phyloP scores from a whole-genome alignment of 352 stramenopile species.

The Phytophthora hibernalis region DNA sequence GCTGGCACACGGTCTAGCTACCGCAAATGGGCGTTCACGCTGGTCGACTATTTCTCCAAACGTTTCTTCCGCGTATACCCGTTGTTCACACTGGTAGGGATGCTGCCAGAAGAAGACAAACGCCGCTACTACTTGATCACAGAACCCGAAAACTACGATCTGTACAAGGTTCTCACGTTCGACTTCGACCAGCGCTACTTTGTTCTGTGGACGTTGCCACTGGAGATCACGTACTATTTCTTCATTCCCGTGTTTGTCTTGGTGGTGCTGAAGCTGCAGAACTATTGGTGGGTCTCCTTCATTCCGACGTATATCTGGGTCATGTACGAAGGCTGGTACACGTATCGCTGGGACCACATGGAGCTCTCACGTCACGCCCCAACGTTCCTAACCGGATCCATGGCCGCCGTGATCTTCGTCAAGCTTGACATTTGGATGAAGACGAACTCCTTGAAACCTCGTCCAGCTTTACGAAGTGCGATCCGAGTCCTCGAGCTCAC shows the following conservation, averaged over 20 bases:
- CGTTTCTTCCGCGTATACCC: slow-evolving; percentile 62
- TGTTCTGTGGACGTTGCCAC: slow-evolving; percentile 48
- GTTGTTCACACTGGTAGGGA: slow-evolving; percentile 44
- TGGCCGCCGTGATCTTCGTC: slow-evolving; percentile 41
- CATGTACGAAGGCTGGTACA: slow-evolving; percentile 26
- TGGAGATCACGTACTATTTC: slow-evolving; percentile 50
- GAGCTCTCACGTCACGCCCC: slow-evolving; percentile 25
- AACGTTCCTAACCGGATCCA: slow-evolving; percentile 33
- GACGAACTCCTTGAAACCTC: slow-evolving; percentile 16
- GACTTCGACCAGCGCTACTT: slow-evolving; percentile 37
- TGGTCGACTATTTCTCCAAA: slow-evolving; percentile 40
- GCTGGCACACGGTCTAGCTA: slow-evolving; percentile 21
- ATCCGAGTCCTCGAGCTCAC: slow-evolving; percentile 32
- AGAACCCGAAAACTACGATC: slow-evolving; percentile 34
- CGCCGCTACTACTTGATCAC: slow-evolving; percentile 32
- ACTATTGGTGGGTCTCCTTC: slow-evolving; percentile 33
- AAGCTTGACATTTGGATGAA: slow-evolving; percentile 28
- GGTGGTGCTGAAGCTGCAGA: slow-evolving; percentile 17
- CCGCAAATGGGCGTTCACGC: slow-evolving; percentile 29
- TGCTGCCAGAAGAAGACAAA: slow-evolving; percentile 35
- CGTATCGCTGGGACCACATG: slow-evolving; percentile 32
- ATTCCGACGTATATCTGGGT: slow-evolving; percentile 36
- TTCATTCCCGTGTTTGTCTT: slow-evolving; percentile 43
- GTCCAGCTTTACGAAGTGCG: neutral
- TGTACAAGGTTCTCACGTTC: slow-evolving; percentile 53